These are phyloP conservation scores for Rosellinia necatrix DNA, from an alignment of 2,329 filamentous ascomycete genomes.

Conservation along the genomic window DNA sequence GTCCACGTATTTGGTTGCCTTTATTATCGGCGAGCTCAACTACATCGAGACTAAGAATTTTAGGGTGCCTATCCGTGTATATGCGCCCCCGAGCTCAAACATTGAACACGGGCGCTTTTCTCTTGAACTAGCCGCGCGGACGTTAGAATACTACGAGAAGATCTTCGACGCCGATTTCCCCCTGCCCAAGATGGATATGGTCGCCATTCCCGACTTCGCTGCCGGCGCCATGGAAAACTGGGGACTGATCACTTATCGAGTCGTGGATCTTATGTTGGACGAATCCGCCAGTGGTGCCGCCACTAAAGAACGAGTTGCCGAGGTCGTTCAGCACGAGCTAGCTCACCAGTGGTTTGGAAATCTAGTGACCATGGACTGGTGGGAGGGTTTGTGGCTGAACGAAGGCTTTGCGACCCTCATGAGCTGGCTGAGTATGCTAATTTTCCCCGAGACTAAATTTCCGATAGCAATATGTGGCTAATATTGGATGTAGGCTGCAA, in stretches of 20 bases:
- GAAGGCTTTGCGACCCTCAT: slow-evolving; percentile 92
- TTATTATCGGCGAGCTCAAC: slow-evolving; percentile 92
- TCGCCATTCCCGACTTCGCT: slow-evolving; percentile 93
- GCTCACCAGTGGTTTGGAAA: slow-evolving; percentile 99
- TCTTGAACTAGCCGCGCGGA: slow-evolving; percentile 84
- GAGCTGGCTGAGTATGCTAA: slow-evolving; percentile 65
- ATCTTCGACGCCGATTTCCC: slow-evolving; percentile 88
- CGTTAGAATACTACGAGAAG: slow-evolving; percentile 93
- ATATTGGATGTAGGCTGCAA: slow-evolving; percentile 75
- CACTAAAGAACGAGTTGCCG: slow-evolving; percentile 89
- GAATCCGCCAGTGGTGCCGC: slow-evolving; percentile 89
- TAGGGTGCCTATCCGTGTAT: slow-evolving; percentile 91
- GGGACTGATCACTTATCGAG: slow-evolving; percentile 93
- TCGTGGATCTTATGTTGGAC: slow-evolving; percentile 87
- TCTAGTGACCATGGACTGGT: slow-evolving; percentile 97
- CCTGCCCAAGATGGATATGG: slow-evolving; percentile 94
- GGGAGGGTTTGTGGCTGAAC: slow-evolving; percentile 97
- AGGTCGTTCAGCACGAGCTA: slow-evolving; percentile 95
- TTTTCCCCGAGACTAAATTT: background rate
- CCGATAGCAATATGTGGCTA: slow-evolving; percentile 3
- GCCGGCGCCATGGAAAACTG: slow-evolving; percentile 99
- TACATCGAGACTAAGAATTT: slow-evolving; percentile 92
- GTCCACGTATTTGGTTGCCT: slow-evolving; percentile 95
- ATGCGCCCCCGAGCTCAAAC: slow-evolving; percentile 85
- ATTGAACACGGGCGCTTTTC: slow-evolving; percentile 93